Evolutionary conservation across 805 yeast genomes (phyloP), one percentile per base, ranked within the genome.

Genomic region (Yarrowia deformans): DNA sequence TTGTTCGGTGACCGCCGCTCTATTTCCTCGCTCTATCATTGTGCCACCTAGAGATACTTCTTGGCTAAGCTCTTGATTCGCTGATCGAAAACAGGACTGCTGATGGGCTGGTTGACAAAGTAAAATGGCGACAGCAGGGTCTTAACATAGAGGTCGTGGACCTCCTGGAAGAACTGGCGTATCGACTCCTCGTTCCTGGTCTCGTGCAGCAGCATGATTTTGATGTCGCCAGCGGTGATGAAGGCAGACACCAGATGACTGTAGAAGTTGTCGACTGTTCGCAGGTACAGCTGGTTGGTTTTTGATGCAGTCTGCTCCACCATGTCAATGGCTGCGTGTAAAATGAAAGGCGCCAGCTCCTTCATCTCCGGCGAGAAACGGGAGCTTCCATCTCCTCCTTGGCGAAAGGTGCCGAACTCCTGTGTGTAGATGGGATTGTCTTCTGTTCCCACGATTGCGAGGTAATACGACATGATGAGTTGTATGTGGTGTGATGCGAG

Each of bases 271-370:
- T 95, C 99, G 19, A 94, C 85, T 55, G 85, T 85, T 56, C 94
- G 93, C 71, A 93, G 80, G 75, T 90, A 89, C 71, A 90, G 82
- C 54, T 84, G 82, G 71, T 83, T 86, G 10, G 85, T 82, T 60
- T 86, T 84, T 94, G 97, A 93, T 76, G 93, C 98, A 2, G 87
- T 79, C 74, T 93, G 97, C 72, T 95, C 97, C 0, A 95, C 87
- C n/a, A 95, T 83, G 77, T 95, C 99, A 45, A 95, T 79, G 1
- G 98, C 87, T 0, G 97, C 86, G 75, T 95, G 97, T 43, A 93
- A 84, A 37, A 95, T 88, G 75, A 93, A 94, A 29, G 97, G 98
- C 72, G 90, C 88, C 45, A 94, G 79, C 75, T 94, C 97, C 73
- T 84, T 84, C 77, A 91, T 85, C 63, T 88, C 90, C 9, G 85